These are phyloP conservation scores for Schizosaccharomyces lindneri DNA, from an alignment of 805 yeast genomes.

Conservation along the genomic window DNA sequence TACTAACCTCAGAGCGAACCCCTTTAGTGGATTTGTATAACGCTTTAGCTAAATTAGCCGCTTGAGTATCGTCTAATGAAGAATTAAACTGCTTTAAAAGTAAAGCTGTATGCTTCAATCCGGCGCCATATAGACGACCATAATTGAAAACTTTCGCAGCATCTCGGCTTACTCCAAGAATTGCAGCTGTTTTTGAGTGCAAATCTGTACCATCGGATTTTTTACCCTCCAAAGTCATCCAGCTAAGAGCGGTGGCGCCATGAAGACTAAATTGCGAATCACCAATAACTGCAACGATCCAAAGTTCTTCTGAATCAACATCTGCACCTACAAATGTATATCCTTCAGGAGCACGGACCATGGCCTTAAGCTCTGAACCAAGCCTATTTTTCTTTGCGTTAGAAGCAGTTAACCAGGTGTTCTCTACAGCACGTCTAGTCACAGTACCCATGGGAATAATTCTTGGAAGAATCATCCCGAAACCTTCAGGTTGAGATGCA, in stretches of 20 bases:
- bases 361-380: constrained; percentile 81
- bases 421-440: constrained; percentile 87
- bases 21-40: constrained; percentile 77
- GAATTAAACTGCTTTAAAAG: constrained; percentile 67
- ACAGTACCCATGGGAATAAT: constrained; percentile 87
- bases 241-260: constrained; percentile 90
- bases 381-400: constrained; percentile 67
- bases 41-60: constrained; percentile 33
- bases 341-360: constrained; percentile 67
- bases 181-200: constrained; percentile 79
- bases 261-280: constrained; percentile 73
- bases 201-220: constrained; percentile 79
- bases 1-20: constrained; percentile 14
- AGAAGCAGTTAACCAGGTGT: constrained; percentile 92
- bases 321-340: constrained; percentile 93
- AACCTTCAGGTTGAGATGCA: constrained; percentile 7
- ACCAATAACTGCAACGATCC: constrained; percentile 92
- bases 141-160: constrained; percentile 91
- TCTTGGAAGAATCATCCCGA: constrained; percentile 48
- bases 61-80: constrained; percentile 36
- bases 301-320: constrained; percentile 90
- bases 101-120: constrained; percentile 70
- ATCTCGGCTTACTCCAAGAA: constrained; percentile 66
- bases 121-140: constrained; percentile 96
- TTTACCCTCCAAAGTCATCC: constrained; percentile 97